A percentile compares a stretch with the other conserved stretches of the same genome.
Evolutionary conservation across 2,329 filamentous ascomycete species (phyloP).

Genomic region (Aspergillus fijiensis): DNA sequence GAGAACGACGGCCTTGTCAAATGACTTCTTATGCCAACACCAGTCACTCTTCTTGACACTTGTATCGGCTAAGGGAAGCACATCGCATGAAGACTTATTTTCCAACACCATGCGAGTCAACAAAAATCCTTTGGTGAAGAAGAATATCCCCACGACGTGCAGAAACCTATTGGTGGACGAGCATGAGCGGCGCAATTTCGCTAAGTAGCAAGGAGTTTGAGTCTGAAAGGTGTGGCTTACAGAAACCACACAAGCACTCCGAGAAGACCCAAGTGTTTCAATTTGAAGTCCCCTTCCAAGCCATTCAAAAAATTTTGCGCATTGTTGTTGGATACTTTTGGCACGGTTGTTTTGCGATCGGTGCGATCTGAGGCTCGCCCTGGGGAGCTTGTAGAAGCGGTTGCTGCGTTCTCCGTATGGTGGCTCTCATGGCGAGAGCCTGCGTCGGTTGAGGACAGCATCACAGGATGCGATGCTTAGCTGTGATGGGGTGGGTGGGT

Average conservation of each 20-base stretch:
- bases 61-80: slow-evolving; percentile 62
- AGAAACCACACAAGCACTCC: slow-evolving; percentile 43
- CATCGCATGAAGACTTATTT: slow-evolving; percentile 68
- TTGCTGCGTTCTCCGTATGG: slow-evolving; percentile 1
- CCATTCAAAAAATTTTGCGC: slow-evolving; percentile 28
- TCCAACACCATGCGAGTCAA: slow-evolving; percentile 80
- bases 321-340: slow-evolving; percentile 17
- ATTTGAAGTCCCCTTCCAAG: slow-evolving; percentile 40
- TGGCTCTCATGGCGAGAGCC: slow-evolving; percentile 8
- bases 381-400: slow-evolving; percentile 9
- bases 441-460: slow-evolving; percentile 14
- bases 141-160: slow-evolving; percentile 77
- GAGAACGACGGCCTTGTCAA: slow-evolving; percentile 86
- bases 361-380: slow-evolving; percentile 9
- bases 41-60: slow-evolving; percentile 54
- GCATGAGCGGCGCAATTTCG: neutral
- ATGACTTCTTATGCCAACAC: slow-evolving; percentile 95
- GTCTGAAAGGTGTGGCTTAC: slow-evolving; percentile 28
- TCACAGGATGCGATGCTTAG: slow-evolving; percentile 1
- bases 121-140: slow-evolving; percentile 94
- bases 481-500: neutral
- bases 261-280: slow-evolving; percentile 38
- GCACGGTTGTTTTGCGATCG: slow-evolving; percentile 14
- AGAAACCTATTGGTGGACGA: slow-evolving; percentile 53
- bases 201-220: neutral